Evolutionary conservation across 805 yeast genomes (phyloP).

Genomic region (Candida suzukii): DNA sequence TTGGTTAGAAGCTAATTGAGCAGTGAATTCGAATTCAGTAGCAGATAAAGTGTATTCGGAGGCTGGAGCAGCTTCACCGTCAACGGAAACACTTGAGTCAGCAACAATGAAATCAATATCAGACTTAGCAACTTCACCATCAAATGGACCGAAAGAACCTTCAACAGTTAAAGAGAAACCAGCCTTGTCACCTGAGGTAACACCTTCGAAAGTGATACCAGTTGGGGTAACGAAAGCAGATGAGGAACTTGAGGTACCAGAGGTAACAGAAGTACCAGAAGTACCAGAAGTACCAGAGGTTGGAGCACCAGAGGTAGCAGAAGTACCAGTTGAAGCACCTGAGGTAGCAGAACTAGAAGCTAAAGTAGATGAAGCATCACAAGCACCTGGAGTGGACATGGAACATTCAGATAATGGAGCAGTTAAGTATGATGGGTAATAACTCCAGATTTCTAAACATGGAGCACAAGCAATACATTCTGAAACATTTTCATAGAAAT

Average conservation of each 20-base stretch:
- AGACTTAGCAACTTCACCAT: neutral
- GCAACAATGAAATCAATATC: neutral
- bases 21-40: neutral
- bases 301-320: neutral
- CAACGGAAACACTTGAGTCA: neutral
- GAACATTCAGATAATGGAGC: constrained; percentile 4
- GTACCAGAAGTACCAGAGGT: neutral
- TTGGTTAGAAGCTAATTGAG: neutral
- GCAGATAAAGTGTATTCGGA: neutral
- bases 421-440: constrained; percentile 2
- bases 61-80: neutral
- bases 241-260: neutral
- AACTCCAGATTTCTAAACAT: constrained; percentile 5
- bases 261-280: neutral
- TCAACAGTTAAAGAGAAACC: neutral
- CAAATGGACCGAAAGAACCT: neutral
- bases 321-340: neutral
- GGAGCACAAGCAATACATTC: constrained; percentile 24
- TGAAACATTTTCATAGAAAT: constrained; percentile 21
- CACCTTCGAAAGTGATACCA: neutral
- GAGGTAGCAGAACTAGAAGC: neutral
- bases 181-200: neutral
- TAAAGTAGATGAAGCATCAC: constrained; percentile 7
- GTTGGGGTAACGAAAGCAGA: neutral
- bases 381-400: constrained; percentile 6